Conservation (phyloP, 208 protist genomes). For the Crithidia sp. region DNA sequence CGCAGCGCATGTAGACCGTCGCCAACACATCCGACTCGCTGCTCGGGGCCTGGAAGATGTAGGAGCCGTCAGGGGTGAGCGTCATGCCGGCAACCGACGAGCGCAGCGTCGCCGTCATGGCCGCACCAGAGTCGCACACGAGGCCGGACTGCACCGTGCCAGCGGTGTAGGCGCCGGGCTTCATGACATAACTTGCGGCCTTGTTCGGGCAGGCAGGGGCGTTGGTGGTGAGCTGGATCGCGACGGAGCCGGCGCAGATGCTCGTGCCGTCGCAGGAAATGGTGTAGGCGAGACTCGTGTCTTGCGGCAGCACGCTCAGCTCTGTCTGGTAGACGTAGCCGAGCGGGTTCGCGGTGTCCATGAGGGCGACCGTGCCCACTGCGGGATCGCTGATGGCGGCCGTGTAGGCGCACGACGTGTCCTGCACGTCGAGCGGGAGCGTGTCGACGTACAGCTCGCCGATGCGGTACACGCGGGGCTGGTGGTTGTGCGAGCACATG, state of each 20-base stretch:
- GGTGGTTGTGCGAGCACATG: constrained; percentile 29
- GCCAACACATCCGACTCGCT: constrained; percentile 47
- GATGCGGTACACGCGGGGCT: constrained; percentile 36
- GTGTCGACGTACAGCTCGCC: constrained; percentile 22
- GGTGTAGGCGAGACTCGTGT: constrained; percentile 33
- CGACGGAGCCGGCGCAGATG: constrained; percentile 45
- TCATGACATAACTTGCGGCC: constrained; percentile 24
- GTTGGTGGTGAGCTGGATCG: constrained; percentile 34
- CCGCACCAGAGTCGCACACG: constrained; percentile 38
- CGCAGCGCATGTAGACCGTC: constrained; percentile 49
- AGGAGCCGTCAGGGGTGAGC: constrained; percentile 32
- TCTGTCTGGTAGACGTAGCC: constrained; percentile 50
- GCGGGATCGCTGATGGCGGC: constrained; percentile 23
- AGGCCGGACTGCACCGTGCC: constrained; percentile 32
- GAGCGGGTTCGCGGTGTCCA: constrained; percentile 26
- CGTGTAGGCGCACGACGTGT: constrained; percentile 38
- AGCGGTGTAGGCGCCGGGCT: constrained; percentile 16
- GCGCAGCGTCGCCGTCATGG: constrained; percentile 33
- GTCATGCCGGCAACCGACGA: constrained; percentile 24
- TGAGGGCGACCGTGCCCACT: constrained; percentile 32
- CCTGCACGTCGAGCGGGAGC: constrained; percentile 36
- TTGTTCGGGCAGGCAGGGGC: constrained; percentile 29
- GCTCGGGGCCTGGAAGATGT: constrained; percentile 47
- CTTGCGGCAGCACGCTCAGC: constrained; percentile 15
- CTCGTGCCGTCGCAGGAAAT: constrained; percentile 43